phyloP scores from a whole-genome alignment of 495 filamentous ascomycete species.

The Xylaria curta region DNA sequence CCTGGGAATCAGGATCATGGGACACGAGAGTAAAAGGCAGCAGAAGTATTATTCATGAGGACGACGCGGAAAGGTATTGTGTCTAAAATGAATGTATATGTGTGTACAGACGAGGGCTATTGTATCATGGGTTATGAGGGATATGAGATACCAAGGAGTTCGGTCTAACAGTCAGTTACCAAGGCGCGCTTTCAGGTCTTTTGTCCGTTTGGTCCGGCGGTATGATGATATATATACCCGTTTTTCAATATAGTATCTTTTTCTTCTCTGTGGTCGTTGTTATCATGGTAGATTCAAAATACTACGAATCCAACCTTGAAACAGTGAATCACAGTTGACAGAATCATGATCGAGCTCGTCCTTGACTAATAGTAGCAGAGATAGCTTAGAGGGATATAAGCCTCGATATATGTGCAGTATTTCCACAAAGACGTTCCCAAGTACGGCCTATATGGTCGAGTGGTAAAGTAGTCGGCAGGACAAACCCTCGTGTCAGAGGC shows the following conservation, averaged over 20 bases:
- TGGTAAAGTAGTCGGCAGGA: constrained; percentile 12
- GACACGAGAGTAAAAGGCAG: neutral
- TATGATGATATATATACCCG: neutral
- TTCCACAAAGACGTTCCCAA: constrained; percentile 6
- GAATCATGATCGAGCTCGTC: neutral
- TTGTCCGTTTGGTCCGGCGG: neutral
- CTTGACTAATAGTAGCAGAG: neutral
- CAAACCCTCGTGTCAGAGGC: constrained; percentile 9
- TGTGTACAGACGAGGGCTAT: neutral
- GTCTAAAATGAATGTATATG: neutral
- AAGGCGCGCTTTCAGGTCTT: neutral
- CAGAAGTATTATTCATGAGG: neutral
- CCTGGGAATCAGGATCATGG: neutral
- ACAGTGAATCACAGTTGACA: neutral
- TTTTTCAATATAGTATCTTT: neutral
- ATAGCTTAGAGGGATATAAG: neutral
- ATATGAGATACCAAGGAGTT: constrained; percentile 8
- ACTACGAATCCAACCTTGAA: neutral
- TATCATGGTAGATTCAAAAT: no score
- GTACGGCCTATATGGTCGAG: neutral
- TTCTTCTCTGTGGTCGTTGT: neutral
- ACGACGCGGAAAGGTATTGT: neutral
- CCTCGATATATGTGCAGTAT: neutral
- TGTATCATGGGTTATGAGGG: neutral
- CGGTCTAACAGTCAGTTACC: neutral